Evolutionary conservation across 352 stramenopile species (phyloP), one percentile per base, ranked within the genome.

Genomic region (Aphanomyces euteiches): DNA sequence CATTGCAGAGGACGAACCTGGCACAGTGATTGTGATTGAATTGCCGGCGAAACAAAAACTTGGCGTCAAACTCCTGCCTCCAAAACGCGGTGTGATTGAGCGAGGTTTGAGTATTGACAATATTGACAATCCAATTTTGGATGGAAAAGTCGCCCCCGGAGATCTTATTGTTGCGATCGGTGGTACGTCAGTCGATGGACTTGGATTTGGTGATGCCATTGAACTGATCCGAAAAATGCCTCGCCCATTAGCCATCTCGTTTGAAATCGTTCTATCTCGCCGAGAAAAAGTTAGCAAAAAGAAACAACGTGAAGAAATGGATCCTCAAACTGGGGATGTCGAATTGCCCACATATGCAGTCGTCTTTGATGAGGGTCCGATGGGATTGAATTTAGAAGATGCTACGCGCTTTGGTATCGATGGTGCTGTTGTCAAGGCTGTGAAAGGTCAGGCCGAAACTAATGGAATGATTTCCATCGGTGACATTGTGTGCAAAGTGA

Each of bases 401-500:
- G 87, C 84, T 4, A 81, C 87, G 34, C 85, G 87, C 13, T 92
- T 92, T 72, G 87, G 87, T 66, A 91, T 93, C 67, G 82, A 91
- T 47, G 87, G 87, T 63, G 87, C 85, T 0, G 82, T 94, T 19
- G 87, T 94, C 67, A 84, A 84, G 34, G 87, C 85, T 37, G 50
- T 94, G 8, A 94, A 93, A 69, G 87, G 87, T 12, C 87, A 94
- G 74, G 87, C 87, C 37, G 89, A 92, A 73, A 90, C 78, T 5
- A 94, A 79, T 53, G 87, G 87, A 47, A 85, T 90, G 78, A 93
- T 94, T 78, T 86, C 81, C 13, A 75, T 93, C 12, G 85, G 85
- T 48, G 85, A 95, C 75, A 95, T 92, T 66, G 85, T 93, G 56
- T 95, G 89, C 77, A 93, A 95, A 72, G 87, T 93, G 50, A 92